phyloP scores from a whole-genome alignment of 2,329 filamentous ascomycete genomes.

The Apiospora pterosperma region DNA sequence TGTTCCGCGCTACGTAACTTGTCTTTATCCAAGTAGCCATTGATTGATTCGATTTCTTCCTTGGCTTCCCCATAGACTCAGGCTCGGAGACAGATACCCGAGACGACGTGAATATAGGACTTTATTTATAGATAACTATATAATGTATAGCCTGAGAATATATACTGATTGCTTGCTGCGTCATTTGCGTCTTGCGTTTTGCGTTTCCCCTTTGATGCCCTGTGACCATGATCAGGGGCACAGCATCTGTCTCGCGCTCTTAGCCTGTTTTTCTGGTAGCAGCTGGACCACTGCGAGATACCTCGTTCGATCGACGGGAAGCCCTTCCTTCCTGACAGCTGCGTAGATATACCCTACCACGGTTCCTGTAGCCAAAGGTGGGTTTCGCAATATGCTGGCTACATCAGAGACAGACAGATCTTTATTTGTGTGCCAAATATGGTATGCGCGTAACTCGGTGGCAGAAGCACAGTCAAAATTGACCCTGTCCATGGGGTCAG shows the following conservation, averaged over 20 bases:
- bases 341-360: slow-evolving; percentile 58
- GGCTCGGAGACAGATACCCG: background rate
- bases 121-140: no score
- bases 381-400: slow-evolving; percentile 54
- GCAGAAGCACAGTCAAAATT: slow-evolving; percentile 5
- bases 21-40: no score
- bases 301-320: slow-evolving; percentile 46
- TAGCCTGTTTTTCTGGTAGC: background rate
- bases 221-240: background rate
- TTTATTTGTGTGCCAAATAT: slow-evolving; percentile 57
- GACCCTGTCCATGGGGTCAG: background rate
- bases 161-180: background rate
- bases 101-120: background rate
- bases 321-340: slow-evolving; percentile 46
- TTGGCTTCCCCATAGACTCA: no score
- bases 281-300: slow-evolving; percentile 37
- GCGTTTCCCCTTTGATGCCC: background rate
- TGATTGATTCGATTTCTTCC: no score
- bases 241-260: background rate
- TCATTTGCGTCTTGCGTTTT: background rate
- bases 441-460: slow-evolving; percentile 54
- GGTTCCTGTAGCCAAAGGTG: slow-evolving; percentile 54
- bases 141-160: background rate
- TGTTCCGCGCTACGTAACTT: background rate
- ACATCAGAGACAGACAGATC: slow-evolving; percentile 46